Percentiles rank a stretch among this genome's conserved stretches.
Conservation (phyloP, 768 basidiomycete species). For the Paxillus ammoniavirescens region DNA sequence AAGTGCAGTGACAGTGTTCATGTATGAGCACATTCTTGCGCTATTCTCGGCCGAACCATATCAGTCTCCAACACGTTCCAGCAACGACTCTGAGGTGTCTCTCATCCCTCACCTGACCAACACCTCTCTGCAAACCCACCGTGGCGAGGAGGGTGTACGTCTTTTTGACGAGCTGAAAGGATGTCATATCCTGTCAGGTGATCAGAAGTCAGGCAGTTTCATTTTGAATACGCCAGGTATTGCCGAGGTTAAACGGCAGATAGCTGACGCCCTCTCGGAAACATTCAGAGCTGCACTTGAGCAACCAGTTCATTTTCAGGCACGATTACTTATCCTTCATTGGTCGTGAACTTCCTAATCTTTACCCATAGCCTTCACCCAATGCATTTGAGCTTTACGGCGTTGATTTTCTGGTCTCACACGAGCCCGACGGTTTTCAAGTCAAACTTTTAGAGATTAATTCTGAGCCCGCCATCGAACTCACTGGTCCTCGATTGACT, state of each 20-base stretch:
- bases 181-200: conserved; percentile 46
- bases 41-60: conserved; percentile 84
- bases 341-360: background rate
- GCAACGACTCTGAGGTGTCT: conserved; percentile 21
- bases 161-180: conserved; percentile 80
- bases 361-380: conserved; percentile 58
- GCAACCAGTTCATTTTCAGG: conserved; percentile 86
- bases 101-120: conserved; percentile 86
- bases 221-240: conserved; percentile 36
- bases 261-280: conserved; percentile 67
- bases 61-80: conserved; percentile 38
- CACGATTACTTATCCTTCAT: conserved; percentile 21
- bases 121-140: conserved; percentile 76
- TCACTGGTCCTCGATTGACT: conserved; percentile 80
- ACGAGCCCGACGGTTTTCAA: conserved; percentile 40
- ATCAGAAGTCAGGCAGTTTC: conserved; percentile 20
- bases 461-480: conserved; percentile 92
- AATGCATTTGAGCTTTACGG: conserved; percentile 97
- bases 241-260: conserved; percentile 54
- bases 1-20: conserved; percentile 75
- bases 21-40: conserved; percentile 82
- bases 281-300: conserved; percentile 84
- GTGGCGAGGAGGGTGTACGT: conserved; percentile 69
- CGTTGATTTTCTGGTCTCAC: conserved; percentile 82
- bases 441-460: conserved; percentile 89